Evolutionary conservation across 768 basidiomycete genomes (phyloP), one percentile per base, ranked within the genome.

Genomic region (Wakefieldia striispora): DNA sequence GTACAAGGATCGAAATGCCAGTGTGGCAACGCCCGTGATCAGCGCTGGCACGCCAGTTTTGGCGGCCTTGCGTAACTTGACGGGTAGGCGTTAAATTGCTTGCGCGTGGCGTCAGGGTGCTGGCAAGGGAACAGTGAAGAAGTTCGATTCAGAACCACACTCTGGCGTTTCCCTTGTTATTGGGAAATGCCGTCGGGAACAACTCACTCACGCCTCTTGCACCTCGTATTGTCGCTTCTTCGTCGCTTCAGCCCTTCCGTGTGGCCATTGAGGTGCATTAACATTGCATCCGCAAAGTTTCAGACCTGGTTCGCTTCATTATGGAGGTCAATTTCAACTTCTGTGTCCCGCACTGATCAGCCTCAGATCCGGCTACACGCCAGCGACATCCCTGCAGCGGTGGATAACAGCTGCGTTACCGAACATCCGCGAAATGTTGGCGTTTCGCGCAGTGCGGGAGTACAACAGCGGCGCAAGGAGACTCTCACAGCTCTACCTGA

Each of bases 401-500:
- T 14, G 24, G 33, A 7, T 34, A 31, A 9, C 23, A 26, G 6
- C 12, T 14, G 19, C 26, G 24, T 1, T 2, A 11, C 24, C 19
- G 47, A 19, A 31, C 39, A 1, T 26, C 21, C 39, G 3, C 36
- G 42, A 14, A 9, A 0, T n/a, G n/a, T n/a, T n/a, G n/a, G n/a
- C 4, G 14, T 13, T 29, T 29, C 29, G 6, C 29, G 9, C n/a
- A 8, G 27, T 29, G 19, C 24, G 1, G n/a, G 12, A 12, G 33
- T 16, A n/a, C 29, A 13, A 4, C 20, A 35, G 43, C 39, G 42
- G 8, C 4, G 12, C 31, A 8, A 4, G 0, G 29, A 16, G 6
- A 57, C 55, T 34, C 53, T 47, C 23, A 36, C 55, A 38, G n/a
- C 45, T 12, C 24, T 35, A 2, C 59, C 55, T 6, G 47, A 47